phyloP scores from a whole-genome alignment of 2,329 filamentous ascomycete genomes.

The Neoascochyta sp. region DNA sequence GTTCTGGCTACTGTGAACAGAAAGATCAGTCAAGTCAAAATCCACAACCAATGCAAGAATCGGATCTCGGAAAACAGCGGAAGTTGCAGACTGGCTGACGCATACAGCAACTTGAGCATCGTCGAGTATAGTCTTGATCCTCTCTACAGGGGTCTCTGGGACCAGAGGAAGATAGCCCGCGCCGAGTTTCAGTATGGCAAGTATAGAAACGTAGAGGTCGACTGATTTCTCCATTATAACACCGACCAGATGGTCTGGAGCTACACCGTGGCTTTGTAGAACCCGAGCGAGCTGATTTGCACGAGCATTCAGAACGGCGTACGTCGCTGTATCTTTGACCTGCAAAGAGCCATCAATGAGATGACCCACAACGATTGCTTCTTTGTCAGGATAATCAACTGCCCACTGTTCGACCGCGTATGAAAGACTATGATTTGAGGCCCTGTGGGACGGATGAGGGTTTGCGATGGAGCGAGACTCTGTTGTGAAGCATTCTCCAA shows the following conservation, averaged over 20 bases:
- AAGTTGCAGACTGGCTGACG: constrained; percentile 36
- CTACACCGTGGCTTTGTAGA: constrained; percentile 49
- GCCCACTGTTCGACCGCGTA: constrained; percentile 55
- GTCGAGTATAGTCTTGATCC: constrained; percentile 59
- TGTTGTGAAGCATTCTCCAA: constrained; percentile 18
- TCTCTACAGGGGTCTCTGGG: constrained; percentile 63
- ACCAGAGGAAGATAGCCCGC: constrained; percentile 77
- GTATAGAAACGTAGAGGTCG: constrained; percentile 67
- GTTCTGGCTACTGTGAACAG: constrained; percentile 37
- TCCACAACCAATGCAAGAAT: constrained; percentile 20
- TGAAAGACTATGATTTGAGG: constrained; percentile 27
- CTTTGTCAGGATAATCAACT: constrained; percentile 46
- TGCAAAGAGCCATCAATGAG: constrained; percentile 39
- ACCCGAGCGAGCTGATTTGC: constrained; percentile 63
- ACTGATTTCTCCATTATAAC: constrained; percentile 75
- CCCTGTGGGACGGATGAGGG: constrained; percentile 25
- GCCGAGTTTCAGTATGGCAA: constrained; percentile 71
- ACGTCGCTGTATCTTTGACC: constrained; percentile 54
- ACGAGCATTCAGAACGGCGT: constrained; percentile 58
- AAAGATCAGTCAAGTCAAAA: constrained; percentile 29
- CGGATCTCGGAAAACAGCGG: constrained; percentile 6
- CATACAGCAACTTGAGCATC: constrained; percentile 55
- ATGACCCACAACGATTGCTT: constrained; percentile 63
- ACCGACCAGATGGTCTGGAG: constrained; percentile 59
- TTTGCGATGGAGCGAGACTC: constrained; percentile 42